A percentile compares a stretch with the other conserved stretches of the same genome.
Conservation (phyloP, 805 yeast genomes). For the Candida lessepsii region DNA sequence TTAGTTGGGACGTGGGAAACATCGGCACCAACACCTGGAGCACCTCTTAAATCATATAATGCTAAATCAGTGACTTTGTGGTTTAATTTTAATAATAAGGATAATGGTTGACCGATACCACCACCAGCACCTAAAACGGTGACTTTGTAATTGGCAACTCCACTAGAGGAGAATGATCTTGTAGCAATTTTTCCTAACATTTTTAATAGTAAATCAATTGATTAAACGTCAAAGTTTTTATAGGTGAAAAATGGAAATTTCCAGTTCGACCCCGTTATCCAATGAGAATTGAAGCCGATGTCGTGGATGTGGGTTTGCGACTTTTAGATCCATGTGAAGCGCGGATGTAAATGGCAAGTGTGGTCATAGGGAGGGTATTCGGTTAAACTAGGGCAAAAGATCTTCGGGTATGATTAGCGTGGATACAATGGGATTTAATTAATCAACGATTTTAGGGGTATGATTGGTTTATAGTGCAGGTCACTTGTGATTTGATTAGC, state of each 20-base stretch:
- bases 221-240: not conserved
- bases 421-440: no score
- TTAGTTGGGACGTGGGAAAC: constrained; percentile 91
- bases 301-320: not conserved
- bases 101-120: constrained; percentile 80
- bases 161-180: constrained; percentile 67
- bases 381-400: no score
- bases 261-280: constrained; percentile 4
- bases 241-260: constrained; percentile 6
- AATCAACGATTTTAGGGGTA: no score
- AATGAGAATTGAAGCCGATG: not conserved
- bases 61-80: constrained; percentile 83
- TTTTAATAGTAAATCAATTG: constrained; percentile 6
- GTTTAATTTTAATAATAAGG: constrained; percentile 74
- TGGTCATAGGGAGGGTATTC: no score
- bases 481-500: no score
- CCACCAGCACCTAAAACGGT: constrained; percentile 84
- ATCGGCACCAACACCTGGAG: constrained; percentile 97
- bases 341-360: no score
- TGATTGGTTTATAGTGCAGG: no score
- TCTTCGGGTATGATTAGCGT: no score
- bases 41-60: constrained; percentile 85
- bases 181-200: constrained; percentile 60
- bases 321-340: not conserved
- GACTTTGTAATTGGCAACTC: constrained; percentile 65